phyloP scores from a whole-genome alignment of 2,329 filamentous ascomycete genomes.

The Ophiocordyceps camponoti-floridani region DNA sequence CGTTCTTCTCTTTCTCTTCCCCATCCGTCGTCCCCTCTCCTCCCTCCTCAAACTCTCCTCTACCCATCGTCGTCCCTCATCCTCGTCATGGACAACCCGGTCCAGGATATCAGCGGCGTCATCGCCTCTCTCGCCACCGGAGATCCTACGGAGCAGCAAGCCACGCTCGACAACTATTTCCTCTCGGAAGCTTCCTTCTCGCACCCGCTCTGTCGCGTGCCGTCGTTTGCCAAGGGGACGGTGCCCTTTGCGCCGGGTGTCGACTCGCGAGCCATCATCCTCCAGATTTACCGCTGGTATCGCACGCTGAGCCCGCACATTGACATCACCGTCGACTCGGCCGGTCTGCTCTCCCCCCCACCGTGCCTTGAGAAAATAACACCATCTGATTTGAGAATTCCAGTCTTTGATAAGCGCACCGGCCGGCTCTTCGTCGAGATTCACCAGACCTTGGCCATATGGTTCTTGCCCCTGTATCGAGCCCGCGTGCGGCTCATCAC shows the following conservation, averaged over 20 bases:
- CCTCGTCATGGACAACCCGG: not conserved
- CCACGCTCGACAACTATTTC: slow-evolving; percentile 55
- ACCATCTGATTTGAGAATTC: slow-evolving; percentile 2
- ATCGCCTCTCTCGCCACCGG: slow-evolving; percentile 54
- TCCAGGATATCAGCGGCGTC: slow-evolving; percentile 41
- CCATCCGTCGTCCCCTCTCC: not conserved
- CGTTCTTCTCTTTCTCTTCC: not conserved
- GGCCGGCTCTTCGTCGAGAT: slow-evolving; percentile 57
- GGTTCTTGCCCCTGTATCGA: slow-evolving; percentile 59
- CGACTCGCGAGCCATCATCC: slow-evolving; percentile 49
- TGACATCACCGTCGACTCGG: slow-evolving; percentile 44
- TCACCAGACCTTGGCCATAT: slow-evolving; percentile 59
- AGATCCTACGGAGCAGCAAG: slow-evolving; percentile 43
- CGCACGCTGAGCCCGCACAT: slow-evolving; percentile 65
- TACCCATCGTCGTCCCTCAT: too few relatives aligned
- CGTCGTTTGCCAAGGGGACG: slow-evolving; percentile 24
- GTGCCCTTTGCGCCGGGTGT: slow-evolving; percentile 23
- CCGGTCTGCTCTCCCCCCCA: slow-evolving; percentile 10
- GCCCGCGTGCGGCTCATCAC: slow-evolving; percentile 50
- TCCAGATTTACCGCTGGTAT: slow-evolving; percentile 65
- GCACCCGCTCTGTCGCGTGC: slow-evolving; percentile 63
- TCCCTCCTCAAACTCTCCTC: slow-evolving; percentile 6
- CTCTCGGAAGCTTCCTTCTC: slow-evolving; percentile 52
- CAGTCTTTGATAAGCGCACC: slow-evolving; percentile 49
- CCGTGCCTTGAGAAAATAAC: not conserved